These are phyloP conservation scores for Auricularia sp. DNA, from an alignment of 768 basidiomycete species.

Conservation along the genomic window DNA sequence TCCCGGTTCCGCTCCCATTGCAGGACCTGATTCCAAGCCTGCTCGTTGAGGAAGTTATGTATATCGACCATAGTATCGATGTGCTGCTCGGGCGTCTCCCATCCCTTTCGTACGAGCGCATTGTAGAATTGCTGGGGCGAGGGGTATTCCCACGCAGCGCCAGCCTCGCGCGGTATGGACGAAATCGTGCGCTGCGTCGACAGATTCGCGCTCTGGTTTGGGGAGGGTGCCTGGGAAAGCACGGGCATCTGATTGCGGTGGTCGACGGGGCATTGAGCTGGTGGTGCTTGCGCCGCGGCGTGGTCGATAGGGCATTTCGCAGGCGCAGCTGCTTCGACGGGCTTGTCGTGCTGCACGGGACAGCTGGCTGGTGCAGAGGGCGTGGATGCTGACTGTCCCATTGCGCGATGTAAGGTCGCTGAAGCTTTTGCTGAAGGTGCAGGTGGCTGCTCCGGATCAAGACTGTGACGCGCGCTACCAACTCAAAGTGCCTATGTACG, in stretches of 20 bases:
- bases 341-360: neutral
- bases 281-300: constrained; percentile 17
- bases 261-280: constrained; percentile 28
- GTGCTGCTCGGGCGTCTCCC: constrained; percentile 94
- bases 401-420: neutral
- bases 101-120: constrained; percentile 89
- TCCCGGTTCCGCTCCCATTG: constrained; percentile 76
- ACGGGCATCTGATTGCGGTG: constrained; percentile 79
- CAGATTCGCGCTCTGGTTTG: constrained; percentile 46
- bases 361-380: neutral
- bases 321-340: constrained; percentile 8
- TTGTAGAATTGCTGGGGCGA: constrained; percentile 98
- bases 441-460: too few relatives aligned
- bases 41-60: constrained; percentile 95
- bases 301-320: constrained; percentile 60
- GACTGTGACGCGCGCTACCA: too few relatives aligned
- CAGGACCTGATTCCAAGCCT: constrained; percentile 89
- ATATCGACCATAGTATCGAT: constrained; percentile 96
- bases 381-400: neutral
- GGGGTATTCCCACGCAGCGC: constrained; percentile 82
- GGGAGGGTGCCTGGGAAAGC: constrained; percentile 59
- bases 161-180: constrained; percentile 63
- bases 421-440: too few relatives aligned
- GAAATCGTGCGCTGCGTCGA: constrained; percentile 69
- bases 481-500: too few relatives aligned